These are phyloP conservation scores for Lactarius hatsudake DNA, from an alignment of 768 basidiomycete species.

Conservation along the genomic window DNA sequence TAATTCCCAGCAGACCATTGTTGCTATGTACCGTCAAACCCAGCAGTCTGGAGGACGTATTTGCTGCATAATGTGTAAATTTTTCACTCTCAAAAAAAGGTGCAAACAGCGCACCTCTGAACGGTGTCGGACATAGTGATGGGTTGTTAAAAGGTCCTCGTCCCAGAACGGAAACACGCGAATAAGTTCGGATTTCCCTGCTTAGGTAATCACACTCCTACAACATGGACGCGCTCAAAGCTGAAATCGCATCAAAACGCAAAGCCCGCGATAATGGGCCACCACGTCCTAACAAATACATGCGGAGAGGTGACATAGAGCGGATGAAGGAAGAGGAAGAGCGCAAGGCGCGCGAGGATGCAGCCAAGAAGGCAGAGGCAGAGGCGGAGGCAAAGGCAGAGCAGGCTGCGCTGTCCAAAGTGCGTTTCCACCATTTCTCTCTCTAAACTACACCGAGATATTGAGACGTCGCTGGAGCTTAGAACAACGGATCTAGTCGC, in stretches of 20 bases:
- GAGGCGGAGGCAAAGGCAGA: constrained; percentile 23
- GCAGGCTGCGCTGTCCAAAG: constrained; percentile 30
- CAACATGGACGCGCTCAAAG: constrained; percentile 85
- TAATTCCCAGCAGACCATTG: constrained; percentile 2
- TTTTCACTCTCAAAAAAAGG: constrained; percentile 23
- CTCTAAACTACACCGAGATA: neutral
- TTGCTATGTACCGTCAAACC: constrained; percentile 73
- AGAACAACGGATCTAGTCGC: constrained; percentile 17
- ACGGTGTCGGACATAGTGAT: constrained; percentile 58
- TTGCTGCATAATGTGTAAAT: constrained; percentile 47
- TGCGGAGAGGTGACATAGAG: constrained; percentile 85
- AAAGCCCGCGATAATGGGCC: constrained; percentile 62
- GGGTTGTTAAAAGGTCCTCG: constrained; percentile 22
- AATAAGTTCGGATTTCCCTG: constrained; percentile 12
- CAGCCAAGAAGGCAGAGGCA: constrained; percentile 17
- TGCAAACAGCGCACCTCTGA: constrained; percentile 45
- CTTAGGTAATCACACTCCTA: constrained; percentile 16
- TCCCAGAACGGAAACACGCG: constrained; percentile 34
- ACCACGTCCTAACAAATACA: constrained; percentile 74
- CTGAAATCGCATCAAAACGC: constrained; percentile 85
- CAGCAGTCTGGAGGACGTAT: constrained; percentile 90
- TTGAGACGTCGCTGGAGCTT: constrained; percentile 28
- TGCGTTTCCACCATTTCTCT: constrained; percentile 30
- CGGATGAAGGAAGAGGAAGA: constrained; percentile 27
- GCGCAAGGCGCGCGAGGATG: constrained; percentile 25